Evolutionary conservation across 495 filamentous ascomycete species (phyloP).

Genomic region (Bacidia gigantensis): DNA sequence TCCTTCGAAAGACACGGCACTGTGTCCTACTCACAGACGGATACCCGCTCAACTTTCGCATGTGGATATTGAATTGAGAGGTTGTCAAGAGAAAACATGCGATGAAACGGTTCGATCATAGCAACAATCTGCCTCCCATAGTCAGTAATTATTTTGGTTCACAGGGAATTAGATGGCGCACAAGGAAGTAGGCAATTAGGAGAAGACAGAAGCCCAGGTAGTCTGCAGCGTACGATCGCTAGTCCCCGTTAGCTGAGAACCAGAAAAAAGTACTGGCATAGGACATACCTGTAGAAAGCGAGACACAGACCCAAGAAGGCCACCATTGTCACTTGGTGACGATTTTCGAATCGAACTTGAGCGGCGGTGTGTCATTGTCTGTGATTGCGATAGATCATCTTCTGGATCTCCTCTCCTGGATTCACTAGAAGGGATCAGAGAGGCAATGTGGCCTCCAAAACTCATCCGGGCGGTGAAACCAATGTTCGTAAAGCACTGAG

Average conservation of each 20-base stretch:
- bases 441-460: background rate
- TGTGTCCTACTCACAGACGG: conserved; percentile 43
- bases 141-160: background rate
- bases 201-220: conserved; percentile 68
- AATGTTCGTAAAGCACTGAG: background rate
- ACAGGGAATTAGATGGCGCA: conserved; percentile 25
- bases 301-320: conserved; percentile 26
- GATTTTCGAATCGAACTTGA: conserved; percentile 6
- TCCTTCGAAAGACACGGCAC: background rate
- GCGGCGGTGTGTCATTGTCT: conserved; percentile 1
- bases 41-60: conserved; percentile 71
- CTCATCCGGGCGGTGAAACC: background rate
- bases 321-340: conserved; percentile 1
- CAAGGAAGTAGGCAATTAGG: conserved; percentile 49
- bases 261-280: background rate
- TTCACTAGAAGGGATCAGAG: background rate
- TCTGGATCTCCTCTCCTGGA: background rate
- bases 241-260: background rate
- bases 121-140: conserved; percentile 41
- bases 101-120: conserved; percentile 76
- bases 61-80: conserved; percentile 74
- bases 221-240: conserved; percentile 76
- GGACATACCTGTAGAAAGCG: conserved; percentile 27
- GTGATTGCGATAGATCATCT: background rate
- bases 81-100: conserved; percentile 61